A percentile compares a stretch with the other conserved stretches of the same genome.
Evolutionary conservation across 257 asterid species (phyloP).

Genomic region (Datura wrightii): DNA sequence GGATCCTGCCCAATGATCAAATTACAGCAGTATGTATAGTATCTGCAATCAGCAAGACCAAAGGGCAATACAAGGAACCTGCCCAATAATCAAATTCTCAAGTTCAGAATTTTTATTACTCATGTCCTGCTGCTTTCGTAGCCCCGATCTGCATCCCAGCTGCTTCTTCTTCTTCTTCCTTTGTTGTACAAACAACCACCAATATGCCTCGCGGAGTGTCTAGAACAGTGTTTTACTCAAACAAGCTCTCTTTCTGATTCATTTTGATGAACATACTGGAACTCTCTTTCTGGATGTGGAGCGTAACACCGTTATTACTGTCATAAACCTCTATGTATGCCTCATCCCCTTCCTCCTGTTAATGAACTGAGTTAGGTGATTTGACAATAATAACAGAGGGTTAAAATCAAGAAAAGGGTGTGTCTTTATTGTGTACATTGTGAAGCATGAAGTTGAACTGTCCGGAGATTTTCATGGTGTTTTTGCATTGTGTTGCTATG

Average conservation of each 20-base stretch:
- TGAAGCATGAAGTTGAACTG: neutral
- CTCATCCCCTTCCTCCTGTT: conserved; percentile 63
- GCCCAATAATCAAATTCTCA: neutral
- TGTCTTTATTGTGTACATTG: neutral
- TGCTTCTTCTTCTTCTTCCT: neutral
- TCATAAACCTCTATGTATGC: conserved; percentile 46
- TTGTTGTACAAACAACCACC: neutral
- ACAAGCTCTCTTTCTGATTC: conserved; percentile 52
- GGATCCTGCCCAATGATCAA: no score
- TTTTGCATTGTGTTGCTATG: neutral
- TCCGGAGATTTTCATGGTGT: neutral
- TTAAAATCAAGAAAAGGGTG: neutral
- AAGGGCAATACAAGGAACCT: neutral
- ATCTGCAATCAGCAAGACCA: neutral
- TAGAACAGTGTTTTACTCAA: conserved; percentile 30
- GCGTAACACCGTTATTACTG: conserved; percentile 38
- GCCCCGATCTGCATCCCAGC: neutral
- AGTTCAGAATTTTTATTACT: no score
- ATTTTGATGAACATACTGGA: conserved; percentile 45
- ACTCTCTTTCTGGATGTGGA: conserved; percentile 45
- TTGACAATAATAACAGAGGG: neutral
- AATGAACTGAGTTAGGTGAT: conserved; percentile 16
- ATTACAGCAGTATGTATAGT: conserved; percentile 4
- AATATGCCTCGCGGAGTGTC: neutral
- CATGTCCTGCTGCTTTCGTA: neutral